phyloP scores from a whole-genome alignment of 2,329 filamentous ascomycete genomes.

The Daldinia eschscholtzii region DNA sequence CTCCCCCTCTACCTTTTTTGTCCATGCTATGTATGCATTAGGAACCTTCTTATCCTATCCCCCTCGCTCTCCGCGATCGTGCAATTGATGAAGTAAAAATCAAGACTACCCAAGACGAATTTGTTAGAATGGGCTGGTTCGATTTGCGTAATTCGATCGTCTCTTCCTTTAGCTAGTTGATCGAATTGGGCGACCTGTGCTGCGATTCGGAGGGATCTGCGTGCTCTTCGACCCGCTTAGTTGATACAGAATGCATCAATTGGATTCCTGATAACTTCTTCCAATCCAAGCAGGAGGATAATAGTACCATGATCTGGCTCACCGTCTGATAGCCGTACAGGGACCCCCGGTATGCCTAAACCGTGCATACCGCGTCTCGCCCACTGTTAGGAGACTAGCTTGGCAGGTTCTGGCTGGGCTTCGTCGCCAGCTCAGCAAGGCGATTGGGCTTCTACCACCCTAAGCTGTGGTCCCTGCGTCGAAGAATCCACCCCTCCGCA shows the following conservation, averaged over 20 bases:
- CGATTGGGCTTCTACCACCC: constrained; percentile 6
- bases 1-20: not conserved
- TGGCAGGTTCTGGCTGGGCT: constrained; percentile 2
- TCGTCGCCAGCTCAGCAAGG: constrained; percentile 13
- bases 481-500: constrained; percentile 17
- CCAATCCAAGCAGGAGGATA: constrained; percentile 3
- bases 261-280: constrained; percentile 1
- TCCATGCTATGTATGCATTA: constrained; percentile 2
- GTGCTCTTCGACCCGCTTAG: not conserved
- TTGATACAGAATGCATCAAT: constrained; percentile 7
- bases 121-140: not conserved
- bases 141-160: constrained; percentile 10
- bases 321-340: constrained; percentile 12
- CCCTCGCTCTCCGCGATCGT: not conserved
- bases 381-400: constrained; percentile 5
- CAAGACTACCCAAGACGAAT: constrained; percentile 9
- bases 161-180: constrained; percentile 1
- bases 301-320: constrained; percentile 9
- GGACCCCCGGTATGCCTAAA: not conserved
- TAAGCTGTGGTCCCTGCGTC: constrained; percentile 8
- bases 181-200: not conserved
- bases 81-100: not conserved
- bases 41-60: not conserved
- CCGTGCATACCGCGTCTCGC: constrained; percentile 11
- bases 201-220: constrained; percentile 1